Evolutionary conservation across 306 rosid genomes (phyloP).

Genomic region (Fagus crenata): DNA sequence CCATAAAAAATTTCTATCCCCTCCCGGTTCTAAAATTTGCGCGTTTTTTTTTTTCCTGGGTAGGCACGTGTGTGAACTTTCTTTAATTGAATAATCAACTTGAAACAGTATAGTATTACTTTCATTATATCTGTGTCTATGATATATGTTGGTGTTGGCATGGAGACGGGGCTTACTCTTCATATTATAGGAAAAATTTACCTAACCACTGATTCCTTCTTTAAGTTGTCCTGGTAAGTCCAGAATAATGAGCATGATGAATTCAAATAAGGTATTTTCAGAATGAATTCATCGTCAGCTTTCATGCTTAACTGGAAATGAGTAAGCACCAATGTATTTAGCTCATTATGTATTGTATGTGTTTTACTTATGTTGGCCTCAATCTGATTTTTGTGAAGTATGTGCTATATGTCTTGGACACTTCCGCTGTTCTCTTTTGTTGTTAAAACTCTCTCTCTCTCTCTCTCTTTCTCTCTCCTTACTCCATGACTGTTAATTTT

Average conservation of each 20-base stretch:
- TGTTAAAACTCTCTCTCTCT: background rate
- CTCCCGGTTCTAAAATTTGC: too few relatives aligned
- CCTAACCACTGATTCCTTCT: background rate
- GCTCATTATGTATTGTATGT: background rate
- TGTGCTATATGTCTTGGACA: background rate
- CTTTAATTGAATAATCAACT: background rate
- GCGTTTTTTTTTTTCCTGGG: background rate
- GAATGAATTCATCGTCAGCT: background rate
- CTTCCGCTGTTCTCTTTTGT: background rate
- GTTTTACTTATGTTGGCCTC: background rate
- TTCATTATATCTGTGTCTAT: background rate
- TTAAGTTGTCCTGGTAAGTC: background rate
- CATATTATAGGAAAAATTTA: background rate
- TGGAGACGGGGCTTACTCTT: background rate
- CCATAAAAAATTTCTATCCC: too few relatives aligned
- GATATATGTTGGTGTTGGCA: background rate
- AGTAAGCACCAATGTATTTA: background rate
- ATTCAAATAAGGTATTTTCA: background rate
- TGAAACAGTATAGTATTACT: background rate
- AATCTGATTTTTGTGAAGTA: background rate
- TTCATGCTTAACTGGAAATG: background rate
- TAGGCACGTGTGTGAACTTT: background rate
- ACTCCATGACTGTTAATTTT: background rate
- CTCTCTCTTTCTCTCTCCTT: background rate
- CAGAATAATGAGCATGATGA: background rate